Evolutionary conservation across 2,329 filamentous ascomycete species (phyloP).

Genomic region (Hypomyces perniciosus): DNA sequence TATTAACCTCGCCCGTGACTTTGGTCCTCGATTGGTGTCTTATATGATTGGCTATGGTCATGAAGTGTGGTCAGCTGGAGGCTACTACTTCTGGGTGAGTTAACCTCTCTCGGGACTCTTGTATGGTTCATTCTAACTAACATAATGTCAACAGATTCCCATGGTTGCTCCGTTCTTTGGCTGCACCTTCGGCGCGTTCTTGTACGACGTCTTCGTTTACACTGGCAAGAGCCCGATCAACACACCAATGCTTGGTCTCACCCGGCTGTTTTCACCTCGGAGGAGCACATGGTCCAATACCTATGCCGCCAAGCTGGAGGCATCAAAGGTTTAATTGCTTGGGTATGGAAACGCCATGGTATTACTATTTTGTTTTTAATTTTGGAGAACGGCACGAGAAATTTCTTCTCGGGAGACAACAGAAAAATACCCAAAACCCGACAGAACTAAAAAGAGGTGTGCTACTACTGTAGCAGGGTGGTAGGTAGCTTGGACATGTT

Average conservation of each 20-base stretch:
- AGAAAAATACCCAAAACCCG: neutral
- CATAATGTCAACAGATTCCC: conserved; percentile 47
- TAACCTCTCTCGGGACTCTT: neutral
- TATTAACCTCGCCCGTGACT: conserved; percentile 68
- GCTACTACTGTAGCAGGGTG: neutral
- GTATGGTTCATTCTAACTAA: conserved; percentile 6
- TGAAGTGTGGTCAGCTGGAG: conserved; percentile 60
- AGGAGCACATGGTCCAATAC: conserved; percentile 34
- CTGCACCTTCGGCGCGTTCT: conserved; percentile 55
- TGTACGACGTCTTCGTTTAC: conserved; percentile 64
- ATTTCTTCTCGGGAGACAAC: conserved; percentile 3
- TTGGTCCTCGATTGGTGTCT: conserved; percentile 60
- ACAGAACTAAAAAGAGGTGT: neutral
- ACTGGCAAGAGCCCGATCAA: conserved; percentile 67
- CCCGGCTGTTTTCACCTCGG: conserved; percentile 37
- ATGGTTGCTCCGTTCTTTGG: conserved; percentile 67
- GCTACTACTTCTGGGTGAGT: conserved; percentile 67
- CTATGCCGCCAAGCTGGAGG: conserved; percentile 15
- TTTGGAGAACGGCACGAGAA: conserved; percentile 9
- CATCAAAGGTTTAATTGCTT: conserved; percentile 15
- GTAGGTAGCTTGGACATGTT: neutral
- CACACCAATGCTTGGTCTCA: conserved; percentile 58
- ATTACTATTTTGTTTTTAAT: neutral
- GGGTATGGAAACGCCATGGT: neutral
- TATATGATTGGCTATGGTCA: conserved; percentile 63